Conservation (phyloP, 2,329 filamentous ascomycete species). For the Fusarium tjaetaba region DNA sequence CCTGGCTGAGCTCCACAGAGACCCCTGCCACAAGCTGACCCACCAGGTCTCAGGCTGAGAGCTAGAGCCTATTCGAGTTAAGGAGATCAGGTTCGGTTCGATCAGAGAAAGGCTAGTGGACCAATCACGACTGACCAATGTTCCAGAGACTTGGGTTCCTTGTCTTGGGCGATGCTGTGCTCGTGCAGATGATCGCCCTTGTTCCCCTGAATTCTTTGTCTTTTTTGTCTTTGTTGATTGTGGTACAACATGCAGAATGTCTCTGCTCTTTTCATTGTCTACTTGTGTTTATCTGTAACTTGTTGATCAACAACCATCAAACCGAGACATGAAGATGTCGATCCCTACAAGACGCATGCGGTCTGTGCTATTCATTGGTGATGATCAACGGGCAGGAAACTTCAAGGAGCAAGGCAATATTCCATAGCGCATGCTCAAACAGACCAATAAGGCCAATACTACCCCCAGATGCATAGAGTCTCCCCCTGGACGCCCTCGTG, state of each 20-base stretch:
- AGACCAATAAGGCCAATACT: constrained; percentile 18
- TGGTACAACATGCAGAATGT: constrained; percentile 7
- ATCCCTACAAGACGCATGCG: constrained; percentile 10
- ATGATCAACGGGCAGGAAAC: constrained; percentile 18
- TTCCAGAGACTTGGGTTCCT: constrained; percentile 7
- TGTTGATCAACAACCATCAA: not conserved
- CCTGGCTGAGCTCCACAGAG: not conserved
- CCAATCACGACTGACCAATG: constrained; percentile 14
- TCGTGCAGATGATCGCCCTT: constrained; percentile 6
- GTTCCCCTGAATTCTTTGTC: constrained; percentile 26
- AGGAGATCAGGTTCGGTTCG: not conserved
- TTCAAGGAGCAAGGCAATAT: constrained; percentile 18
- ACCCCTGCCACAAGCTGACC: constrained; percentile 20
- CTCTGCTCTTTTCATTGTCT: constrained; percentile 9
- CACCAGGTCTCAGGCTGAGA: constrained; percentile 35
- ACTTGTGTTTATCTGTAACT: not conserved
- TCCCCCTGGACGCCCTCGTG: constrained; percentile 18
- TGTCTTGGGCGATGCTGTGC: constrained; percentile 7
- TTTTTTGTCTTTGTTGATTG: constrained; percentile 1
- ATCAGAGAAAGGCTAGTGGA: constrained; percentile 4
- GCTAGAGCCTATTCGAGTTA: constrained; percentile 18
- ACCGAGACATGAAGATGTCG: not conserved
- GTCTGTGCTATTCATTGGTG: constrained; percentile 11
- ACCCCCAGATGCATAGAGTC: not conserved
- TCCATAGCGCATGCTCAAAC: constrained; percentile 16